phyloP scores from a whole-genome alignment of 176 grass and related monocot species.

The Echinochloa phyllopogon region DNA sequence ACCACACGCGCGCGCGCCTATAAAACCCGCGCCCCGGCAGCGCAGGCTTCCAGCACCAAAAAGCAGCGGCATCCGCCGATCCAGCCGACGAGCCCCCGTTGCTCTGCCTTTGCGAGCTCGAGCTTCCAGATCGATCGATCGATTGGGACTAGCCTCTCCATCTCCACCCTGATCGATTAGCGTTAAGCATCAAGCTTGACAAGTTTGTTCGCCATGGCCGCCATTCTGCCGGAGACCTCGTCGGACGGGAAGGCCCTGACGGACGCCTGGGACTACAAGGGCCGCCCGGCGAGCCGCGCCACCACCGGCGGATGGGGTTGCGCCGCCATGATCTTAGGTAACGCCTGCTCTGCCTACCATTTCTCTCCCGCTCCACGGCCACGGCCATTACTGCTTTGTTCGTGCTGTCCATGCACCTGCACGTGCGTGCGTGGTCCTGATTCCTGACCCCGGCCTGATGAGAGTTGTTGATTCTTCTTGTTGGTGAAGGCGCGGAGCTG shows the following conservation, averaged over 20 bases:
- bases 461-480: neutral
- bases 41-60: neutral
- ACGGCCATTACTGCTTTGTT: neutral
- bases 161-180: neutral
- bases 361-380: conserved; percentile 12
- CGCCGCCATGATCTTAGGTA: conserved; percentile 93
- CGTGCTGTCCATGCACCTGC: neutral
- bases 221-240: conserved; percentile 52
- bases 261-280: conserved; percentile 90
- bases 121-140: neutral
- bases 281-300: conserved; percentile 61
- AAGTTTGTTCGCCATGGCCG: conserved; percentile 42
- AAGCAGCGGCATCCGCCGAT: neutral
- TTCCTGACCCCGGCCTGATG: neutral
- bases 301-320: conserved; percentile 68
- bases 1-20: conserved; percentile 24
- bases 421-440: neutral
- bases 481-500: conserved; percentile 69
- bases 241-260: conserved; percentile 58
- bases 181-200: neutral
- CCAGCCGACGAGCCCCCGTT: neutral
- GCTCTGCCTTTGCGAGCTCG: neutral
- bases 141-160: neutral
- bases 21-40: conserved; percentile 12
- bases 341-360: neutral